Percentiles rank a stretch among this genome's conserved stretches.
Conservation (phyloP, 305 asterid genomes). For the Fraxinus greggii region DNA sequence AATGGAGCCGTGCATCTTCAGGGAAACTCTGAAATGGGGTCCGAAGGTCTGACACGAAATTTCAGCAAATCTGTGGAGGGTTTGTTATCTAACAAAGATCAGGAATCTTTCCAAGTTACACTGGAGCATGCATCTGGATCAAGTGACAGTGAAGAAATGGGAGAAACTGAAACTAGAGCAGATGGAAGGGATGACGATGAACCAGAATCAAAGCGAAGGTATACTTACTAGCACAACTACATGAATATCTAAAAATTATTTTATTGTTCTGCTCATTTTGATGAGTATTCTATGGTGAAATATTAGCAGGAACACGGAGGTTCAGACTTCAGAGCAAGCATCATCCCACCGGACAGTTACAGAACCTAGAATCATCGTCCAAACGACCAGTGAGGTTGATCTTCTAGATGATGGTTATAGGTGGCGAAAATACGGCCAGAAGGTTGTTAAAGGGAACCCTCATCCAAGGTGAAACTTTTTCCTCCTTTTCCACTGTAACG, state of each 20-base stretch:
- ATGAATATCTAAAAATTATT: not conserved
- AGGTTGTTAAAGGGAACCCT: conserved; percentile 32
- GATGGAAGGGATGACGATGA: conserved; percentile 63
- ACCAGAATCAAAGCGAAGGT: conserved; percentile 81
- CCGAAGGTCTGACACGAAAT: conserved; percentile 40
- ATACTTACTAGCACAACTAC: not conserved
- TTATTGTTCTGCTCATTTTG: conserved; percentile 6
- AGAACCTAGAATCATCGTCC: conserved; percentile 86
- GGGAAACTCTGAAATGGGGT: conserved; percentile 39
- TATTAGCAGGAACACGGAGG: conserved; percentile 53
- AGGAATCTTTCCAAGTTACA: conserved; percentile 60
- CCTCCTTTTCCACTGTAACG: not conserved
- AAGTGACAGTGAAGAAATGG: conserved; percentile 74
- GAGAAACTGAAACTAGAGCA: conserved; percentile 47
- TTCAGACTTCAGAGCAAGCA: conserved; percentile 53
- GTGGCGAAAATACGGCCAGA: conserved; percentile 94
- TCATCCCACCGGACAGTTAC: conserved; percentile 71
- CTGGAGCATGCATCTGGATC: conserved; percentile 64
- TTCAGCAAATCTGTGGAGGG: conserved; percentile 35
- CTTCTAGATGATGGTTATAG: conserved; percentile 85
- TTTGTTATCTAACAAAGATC: conserved; percentile 37
- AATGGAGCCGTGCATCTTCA: conserved; percentile 39
- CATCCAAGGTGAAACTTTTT: not conserved
- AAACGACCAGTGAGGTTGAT: conserved; percentile 91
- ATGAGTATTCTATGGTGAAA: conserved; percentile 14